Base-by-base conservation (phyloP, 148 eudicot genomes). In the Diospyros kaki region DNA sequence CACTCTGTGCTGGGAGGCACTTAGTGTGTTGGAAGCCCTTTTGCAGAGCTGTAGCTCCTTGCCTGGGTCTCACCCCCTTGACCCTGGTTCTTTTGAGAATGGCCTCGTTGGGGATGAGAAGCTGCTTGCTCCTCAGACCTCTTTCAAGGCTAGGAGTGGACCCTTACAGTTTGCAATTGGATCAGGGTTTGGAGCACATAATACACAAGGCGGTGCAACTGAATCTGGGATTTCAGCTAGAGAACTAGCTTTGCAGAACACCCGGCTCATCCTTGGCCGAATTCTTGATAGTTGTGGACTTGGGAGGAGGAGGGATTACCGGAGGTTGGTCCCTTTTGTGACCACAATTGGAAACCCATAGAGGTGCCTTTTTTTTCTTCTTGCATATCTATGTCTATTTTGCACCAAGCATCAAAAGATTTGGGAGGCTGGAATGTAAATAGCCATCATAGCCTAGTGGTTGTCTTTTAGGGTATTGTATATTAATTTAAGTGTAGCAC, bases 1-100 rank as follows among this genome's bases (percentile, higher is more conserved):
- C 84, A 91, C 98, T 76, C 76, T 95, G 79, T 93, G 98, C 51
- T 95, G 98, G 89, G 99, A 95, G 67, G 99, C 99, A 42, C 89
- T 93, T 6, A 95, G 92, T 66, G 99, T 95, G 13, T 83, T 95
- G 45, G 99, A 95, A 88, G 99, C 99, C 63, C 98, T 95, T 58
- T 65, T 95, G 75, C 99, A 95, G 74, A 95, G 99, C 87, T 95
- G 99, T 74, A 89, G 94, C 81, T 88, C 94, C 11, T 75, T 89
- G 86, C 81, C 85, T 1, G 96, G 96, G 63, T 71, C 81, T 54
- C 93, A 93, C 40, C 83, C 86, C 7, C 91, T 81, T 13, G 99
- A 95, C 56, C 78, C 83, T 6, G 85, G 84, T 2, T 74, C 77
- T 13, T 81, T 79, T 48, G 99, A 95, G 72, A 93, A 89, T 53